A percentile compares a stretch with the other conserved stretches of the same genome.
Evolutionary conservation across 345 rosid species (phyloP).

Genomic region (Aegle marmelos): DNA sequence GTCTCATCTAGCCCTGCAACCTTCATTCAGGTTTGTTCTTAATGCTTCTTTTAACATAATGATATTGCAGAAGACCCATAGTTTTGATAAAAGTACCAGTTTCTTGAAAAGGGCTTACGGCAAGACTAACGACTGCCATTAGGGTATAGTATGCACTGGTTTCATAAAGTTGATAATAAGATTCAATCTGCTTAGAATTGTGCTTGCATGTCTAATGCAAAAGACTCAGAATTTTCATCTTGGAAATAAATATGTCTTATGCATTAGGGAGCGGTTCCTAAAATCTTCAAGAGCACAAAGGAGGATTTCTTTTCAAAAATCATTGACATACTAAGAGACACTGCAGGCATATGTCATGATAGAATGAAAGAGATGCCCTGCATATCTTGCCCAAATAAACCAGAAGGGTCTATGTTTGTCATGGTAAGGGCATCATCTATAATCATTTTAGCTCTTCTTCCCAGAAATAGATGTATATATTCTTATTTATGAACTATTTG

Average conservation of each 20-base stretch:
- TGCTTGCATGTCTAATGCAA: neutral
- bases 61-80: no score
- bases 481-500: neutral
- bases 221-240: no score
- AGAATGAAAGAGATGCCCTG: slow-evolving; percentile 46
- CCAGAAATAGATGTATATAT: no score
- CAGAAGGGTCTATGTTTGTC: slow-evolving; percentile 48
- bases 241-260: no score
- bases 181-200: no score
- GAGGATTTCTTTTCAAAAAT: slow-evolving; percentile 41
- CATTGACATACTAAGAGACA: slow-evolving; percentile 27
- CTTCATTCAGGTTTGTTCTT: slow-evolving; percentile 47
- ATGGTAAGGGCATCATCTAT: slow-evolving; percentile 33
- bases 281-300: slow-evolving; percentile 36
- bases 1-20: slow-evolving; percentile 38
- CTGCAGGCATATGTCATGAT: slow-evolving; percentile 32
- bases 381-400: slow-evolving; percentile 40
- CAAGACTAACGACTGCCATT: no score
- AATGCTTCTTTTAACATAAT: no score
- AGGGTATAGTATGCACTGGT: no score
- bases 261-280: slow-evolving; percentile 46
- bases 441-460: no score
- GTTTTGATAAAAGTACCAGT: no score
- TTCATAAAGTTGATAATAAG: no score
- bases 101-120: no score